Percentiles rank a stretch among this genome's conserved stretches.
These are phyloP conservation scores for Dentipellis sp. DNA, from an alignment of 768 basidiomycete genomes.

Conservation along the genomic window DNA sequence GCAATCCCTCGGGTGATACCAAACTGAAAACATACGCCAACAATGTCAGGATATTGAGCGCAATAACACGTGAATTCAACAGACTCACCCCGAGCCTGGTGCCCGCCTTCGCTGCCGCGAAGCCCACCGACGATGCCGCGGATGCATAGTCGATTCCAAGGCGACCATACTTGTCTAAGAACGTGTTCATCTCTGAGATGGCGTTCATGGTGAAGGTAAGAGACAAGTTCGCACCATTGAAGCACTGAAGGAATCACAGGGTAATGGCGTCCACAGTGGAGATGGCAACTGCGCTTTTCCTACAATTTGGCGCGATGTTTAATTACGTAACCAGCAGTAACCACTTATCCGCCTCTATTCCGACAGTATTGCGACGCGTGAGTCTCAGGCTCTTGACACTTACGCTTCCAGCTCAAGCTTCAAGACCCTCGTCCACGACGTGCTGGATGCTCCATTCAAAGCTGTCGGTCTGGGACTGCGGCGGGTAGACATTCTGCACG, in stretches of 20 bases:
- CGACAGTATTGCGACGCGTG: too few relatives aligned
- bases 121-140: conserved; percentile 51
- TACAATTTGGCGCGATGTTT: too few relatives aligned
- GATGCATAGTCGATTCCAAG: conserved; percentile 62
- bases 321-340: not conserved
- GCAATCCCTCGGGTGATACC: conserved; percentile 55
- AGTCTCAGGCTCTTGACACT: too few relatives aligned
- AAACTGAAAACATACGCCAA: conserved; percentile 38
- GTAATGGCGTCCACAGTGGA: too few relatives aligned
- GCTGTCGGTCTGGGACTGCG: too few relatives aligned
- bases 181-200: conserved; percentile 18
- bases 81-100: conserved; percentile 63
- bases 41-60: conserved; percentile 1
- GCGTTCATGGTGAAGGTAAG: not conserved
- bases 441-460: too few relatives aligned
- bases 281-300: too few relatives aligned
- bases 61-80: not conserved
- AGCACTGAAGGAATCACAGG: not conserved
- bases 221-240: not conserved
- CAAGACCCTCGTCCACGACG: too few relatives aligned
- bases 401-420: too few relatives aligned
- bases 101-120: conserved; percentile 54
- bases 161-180: conserved; percentile 37
- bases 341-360: not conserved
- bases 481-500: too few relatives aligned